Evolutionary conservation across 495 filamentous ascomycete species (phyloP).

Genomic region (Tuber umbilicatum): DNA sequence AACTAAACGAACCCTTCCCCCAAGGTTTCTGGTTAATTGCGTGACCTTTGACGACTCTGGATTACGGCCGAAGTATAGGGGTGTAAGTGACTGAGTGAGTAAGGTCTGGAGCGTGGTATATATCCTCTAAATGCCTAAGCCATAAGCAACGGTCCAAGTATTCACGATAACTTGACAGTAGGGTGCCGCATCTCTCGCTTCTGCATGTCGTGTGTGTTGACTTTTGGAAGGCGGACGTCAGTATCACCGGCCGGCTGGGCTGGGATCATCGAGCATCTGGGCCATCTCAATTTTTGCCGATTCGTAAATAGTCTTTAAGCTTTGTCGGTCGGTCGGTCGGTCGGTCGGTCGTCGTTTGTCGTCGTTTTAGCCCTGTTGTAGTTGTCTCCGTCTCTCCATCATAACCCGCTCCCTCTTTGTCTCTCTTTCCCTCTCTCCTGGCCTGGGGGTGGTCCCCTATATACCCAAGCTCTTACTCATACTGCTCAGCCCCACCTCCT

Average conservation of each 20-base stretch:
- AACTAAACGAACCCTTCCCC: background rate
- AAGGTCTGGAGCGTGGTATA: background rate
- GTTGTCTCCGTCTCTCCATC: background rate
- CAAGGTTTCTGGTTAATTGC: background rate
- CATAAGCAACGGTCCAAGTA: background rate
- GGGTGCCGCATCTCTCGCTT: background rate
- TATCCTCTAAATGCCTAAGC: background rate
- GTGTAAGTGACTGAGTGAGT: background rate
- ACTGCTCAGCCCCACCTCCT: background rate
- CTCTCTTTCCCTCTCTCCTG: background rate
- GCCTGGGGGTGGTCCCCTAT: background rate
- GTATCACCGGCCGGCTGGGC: background rate
- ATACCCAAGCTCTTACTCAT: background rate
- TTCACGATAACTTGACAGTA: background rate
- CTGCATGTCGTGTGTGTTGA: background rate
- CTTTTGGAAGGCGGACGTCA: background rate
- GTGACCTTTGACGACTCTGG: background rate
- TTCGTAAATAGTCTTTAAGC: background rate
- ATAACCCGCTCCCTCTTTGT: background rate
- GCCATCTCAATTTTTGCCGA: background rate
- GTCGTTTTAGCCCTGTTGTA: background rate
- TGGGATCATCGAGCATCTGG: background rate
- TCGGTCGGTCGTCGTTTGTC: background rate
- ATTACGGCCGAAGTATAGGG: background rate
- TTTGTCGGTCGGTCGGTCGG: background rate